Base-by-base conservation (phyloP, 176 grass and related monocot species). In the Bolboschoenus planiculmis region DNA sequence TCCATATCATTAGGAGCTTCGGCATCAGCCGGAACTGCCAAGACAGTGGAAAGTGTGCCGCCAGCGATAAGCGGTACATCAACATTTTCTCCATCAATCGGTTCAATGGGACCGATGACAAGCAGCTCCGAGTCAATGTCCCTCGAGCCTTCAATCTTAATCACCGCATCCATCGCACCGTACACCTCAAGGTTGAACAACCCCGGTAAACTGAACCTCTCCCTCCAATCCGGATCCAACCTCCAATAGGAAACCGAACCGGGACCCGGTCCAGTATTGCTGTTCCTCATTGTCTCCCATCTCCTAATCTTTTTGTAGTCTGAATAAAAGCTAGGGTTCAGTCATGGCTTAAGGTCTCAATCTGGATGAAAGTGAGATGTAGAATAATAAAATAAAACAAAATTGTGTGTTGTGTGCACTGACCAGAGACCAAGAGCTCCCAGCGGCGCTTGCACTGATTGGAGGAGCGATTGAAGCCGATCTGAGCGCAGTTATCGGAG, bases 131-230 rank as follows among this genome's bases (percentile, higher is more conserved):
- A 70, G 72, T 77, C 83, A 73, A 85, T 30, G 37, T 81, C 68
- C 35, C 71, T 33, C 29, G 88, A 87, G 74, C 92, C 96, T 54
- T 91, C 87, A 9, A 92, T 88, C 68, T 86, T 88, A 61, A 95
- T 84, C 44, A 90, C 80, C 0, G 96, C 90, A 80, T 93, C 90
- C 86, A 98, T 95, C 18, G 85, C 85, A 44, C 66, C 55, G 53
- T 91, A 98, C 13, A 95, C 82, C 81, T 98, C 89, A 29, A 60
- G 73, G 67, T 91, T 89, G 76, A 95, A 91, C 29, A 75, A 61
- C 3, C 24, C 67, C 1, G 86, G 96, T 14, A 98, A 90, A 1
- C 89, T 91, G 0, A 87, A 85, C 31, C 83, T 90, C 79, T 87
- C 84, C 64, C 87, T 84, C 14, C 84, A 85, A 8, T 87, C 86